Conservation (phyloP, 192 early-diverging fungal species). For the Piromyces sp. region DNA sequence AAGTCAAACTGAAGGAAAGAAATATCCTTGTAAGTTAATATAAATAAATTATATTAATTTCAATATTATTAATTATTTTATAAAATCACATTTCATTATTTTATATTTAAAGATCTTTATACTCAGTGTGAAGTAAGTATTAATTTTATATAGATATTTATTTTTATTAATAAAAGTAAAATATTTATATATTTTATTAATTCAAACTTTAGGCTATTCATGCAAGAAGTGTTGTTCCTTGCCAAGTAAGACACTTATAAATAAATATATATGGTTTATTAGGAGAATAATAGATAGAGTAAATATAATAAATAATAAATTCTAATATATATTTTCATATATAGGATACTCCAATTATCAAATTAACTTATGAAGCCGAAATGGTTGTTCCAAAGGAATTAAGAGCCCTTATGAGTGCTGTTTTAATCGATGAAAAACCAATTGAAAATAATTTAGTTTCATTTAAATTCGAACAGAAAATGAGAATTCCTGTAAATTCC, state of each 20-base stretch:
- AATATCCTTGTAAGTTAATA: conserved; percentile 71
- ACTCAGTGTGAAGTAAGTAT: neutral
- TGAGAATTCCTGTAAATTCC: conserved; percentile 57
- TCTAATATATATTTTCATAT: too few relatives aligned
- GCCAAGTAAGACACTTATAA: conserved; percentile 32
- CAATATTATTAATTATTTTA: neutral
- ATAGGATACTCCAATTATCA: conserved; percentile 36
- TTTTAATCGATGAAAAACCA: conserved; percentile 35
- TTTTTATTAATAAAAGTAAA: neutral
- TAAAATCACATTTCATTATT: too few relatives aligned
- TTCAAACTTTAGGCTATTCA: conserved; percentile 43
- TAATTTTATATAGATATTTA: neutral
- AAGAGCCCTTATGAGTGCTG: conserved; percentile 86
- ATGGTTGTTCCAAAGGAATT: conserved; percentile 57
- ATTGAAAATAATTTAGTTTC: conserved; percentile 27
- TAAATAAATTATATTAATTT: too few relatives aligned
- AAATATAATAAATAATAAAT: too few relatives aligned
- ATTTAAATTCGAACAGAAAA: conserved; percentile 71
- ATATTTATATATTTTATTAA: neutral
- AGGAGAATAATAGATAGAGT: too few relatives aligned
- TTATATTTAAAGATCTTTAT: neutral
- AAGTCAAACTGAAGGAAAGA: conserved; percentile 84
- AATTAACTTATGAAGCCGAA: conserved; percentile 73
- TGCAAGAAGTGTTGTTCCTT: conserved; percentile 76
- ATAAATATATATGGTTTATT: too few relatives aligned